Evolutionary conservation across 2,329 filamentous ascomycete species (phyloP).

Genomic region (Fusarium burgessii): DNA sequence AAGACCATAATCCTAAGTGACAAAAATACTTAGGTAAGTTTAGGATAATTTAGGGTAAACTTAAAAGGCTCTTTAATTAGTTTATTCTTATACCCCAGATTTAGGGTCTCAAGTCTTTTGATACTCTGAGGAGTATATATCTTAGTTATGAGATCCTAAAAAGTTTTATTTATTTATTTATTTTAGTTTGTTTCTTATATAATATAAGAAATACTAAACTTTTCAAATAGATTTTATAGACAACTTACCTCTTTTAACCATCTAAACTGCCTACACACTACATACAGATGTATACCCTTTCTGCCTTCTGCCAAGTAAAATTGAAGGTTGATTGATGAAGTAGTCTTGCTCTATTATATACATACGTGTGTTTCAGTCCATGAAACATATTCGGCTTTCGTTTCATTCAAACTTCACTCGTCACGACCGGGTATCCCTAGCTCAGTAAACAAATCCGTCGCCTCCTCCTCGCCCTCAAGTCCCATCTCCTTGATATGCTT

Average conservation of each 20-base stretch:
- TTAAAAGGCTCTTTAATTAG: background rate
- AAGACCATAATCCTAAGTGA: too few relatives aligned
- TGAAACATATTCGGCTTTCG: background rate
- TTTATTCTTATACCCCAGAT: background rate
- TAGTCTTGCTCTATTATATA: background rate
- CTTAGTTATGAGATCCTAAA: too few relatives aligned
- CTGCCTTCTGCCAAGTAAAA: background rate
- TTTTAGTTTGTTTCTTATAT: too few relatives aligned
- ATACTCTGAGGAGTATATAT: too few relatives aligned
- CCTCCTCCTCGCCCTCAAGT: slow-evolving; percentile 61
- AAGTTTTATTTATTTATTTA: too few relatives aligned
- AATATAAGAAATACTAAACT: too few relatives aligned
- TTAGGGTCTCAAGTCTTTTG: too few relatives aligned
- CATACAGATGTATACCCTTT: background rate
- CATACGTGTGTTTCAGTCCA: background rate
- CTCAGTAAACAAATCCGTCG: slow-evolving; percentile 62
- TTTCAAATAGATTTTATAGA: too few relatives aligned
- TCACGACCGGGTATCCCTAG: slow-evolving; percentile 57
- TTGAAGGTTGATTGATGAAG: background rate
- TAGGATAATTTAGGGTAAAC: background rate
- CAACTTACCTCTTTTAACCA: too few relatives aligned
- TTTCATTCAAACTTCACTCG: slow-evolving; percentile 8
- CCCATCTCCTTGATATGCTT: slow-evolving; percentile 77
- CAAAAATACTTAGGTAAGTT: background rate
- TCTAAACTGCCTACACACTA: too few relatives aligned